Conservation (phyloP, 139 green algal genomes). For the Chlorella sorokiniana region DNA sequence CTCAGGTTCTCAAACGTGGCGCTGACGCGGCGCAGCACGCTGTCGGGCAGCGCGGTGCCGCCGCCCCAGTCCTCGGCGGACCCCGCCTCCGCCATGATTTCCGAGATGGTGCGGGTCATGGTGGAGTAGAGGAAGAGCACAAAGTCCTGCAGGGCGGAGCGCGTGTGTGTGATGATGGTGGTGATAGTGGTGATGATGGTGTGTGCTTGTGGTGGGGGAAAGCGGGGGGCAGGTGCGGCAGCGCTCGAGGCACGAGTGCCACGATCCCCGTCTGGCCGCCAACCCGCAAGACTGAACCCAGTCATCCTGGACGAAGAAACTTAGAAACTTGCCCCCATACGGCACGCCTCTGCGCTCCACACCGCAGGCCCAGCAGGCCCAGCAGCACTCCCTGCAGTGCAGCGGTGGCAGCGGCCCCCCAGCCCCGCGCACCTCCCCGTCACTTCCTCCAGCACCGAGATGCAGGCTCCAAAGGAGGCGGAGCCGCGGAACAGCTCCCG, state of each 20-base stretch:
- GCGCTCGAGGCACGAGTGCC: too few species aligned
- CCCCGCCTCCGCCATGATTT: conserved; percentile 41
- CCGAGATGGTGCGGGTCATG: conserved; percentile 47
- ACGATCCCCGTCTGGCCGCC: too few species aligned
- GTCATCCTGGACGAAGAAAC: too few species aligned
- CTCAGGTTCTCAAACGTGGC: conserved; percentile 28
- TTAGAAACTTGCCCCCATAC: too few species aligned
- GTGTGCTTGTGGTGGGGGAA: not conserved
- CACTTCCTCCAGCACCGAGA: conserved; percentile 49
- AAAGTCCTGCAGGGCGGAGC: conserved; percentile 35
- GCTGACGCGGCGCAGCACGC: not conserved
- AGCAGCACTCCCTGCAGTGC: not conserved
- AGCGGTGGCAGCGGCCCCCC: too few species aligned
- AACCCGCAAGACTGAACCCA: too few species aligned
- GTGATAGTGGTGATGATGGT: not conserved
- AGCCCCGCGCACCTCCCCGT: conserved; percentile 18
- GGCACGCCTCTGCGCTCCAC: too few species aligned
- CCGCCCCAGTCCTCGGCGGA: conserved; percentile 19
- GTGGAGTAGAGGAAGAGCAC: conserved; percentile 30
- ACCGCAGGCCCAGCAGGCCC: too few species aligned
- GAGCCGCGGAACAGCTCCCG: conserved; percentile 46
- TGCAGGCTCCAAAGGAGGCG: conserved; percentile 37
- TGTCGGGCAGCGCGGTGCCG: conserved; percentile 1
- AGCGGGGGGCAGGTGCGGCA: not conserved
- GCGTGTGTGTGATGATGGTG: not conserved